phyloP scores from a whole-genome alignment of 768 basidiomycete genomes.

The Tricholoma flavovirens region DNA sequence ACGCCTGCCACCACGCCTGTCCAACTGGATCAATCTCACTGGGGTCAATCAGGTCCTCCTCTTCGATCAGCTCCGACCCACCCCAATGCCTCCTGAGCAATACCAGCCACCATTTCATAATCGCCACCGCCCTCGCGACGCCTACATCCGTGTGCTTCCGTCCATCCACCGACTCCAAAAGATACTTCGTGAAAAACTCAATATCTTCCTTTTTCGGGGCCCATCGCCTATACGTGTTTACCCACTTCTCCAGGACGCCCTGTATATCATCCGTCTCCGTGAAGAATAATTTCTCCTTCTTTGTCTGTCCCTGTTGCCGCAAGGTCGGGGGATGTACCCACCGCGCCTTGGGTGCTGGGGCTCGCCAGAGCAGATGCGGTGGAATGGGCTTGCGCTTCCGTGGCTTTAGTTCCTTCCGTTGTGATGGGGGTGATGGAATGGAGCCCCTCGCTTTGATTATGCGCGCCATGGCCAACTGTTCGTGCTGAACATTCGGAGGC shows the following conservation, averaged over 20 bases:
- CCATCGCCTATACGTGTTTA: constrained; percentile 51
- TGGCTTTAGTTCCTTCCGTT: constrained; percentile 54
- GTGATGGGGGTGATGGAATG: constrained; percentile 32
- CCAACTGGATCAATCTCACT: constrained; percentile 43
- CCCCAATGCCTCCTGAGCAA: constrained; percentile 63
- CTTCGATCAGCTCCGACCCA: constrained; percentile 42
- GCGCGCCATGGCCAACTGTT: constrained; percentile 62
- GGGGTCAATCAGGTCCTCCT: constrained; percentile 24
- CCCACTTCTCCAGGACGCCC: constrained; percentile 68
- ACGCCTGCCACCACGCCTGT: constrained; percentile 78
- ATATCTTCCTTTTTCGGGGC: constrained; percentile 73
- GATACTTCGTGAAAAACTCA: constrained; percentile 65
- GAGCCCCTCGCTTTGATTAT: constrained; percentile 39
- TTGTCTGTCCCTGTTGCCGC: constrained; percentile 51
- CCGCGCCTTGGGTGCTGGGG: constrained; percentile 52
- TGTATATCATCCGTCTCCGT: constrained; percentile 71
- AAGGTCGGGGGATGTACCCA: constrained; percentile 45
- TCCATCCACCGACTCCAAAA: constrained; percentile 64
- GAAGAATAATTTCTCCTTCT: constrained; percentile 51
- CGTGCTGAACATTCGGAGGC: constrained; percentile 63
- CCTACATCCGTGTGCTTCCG: constrained; percentile 49
- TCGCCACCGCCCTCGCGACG: constrained; percentile 60
- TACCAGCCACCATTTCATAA: constrained; percentile 81
- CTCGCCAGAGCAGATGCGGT: constrained; percentile 36
- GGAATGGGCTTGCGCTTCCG: constrained; percentile 34